Percentiles rank a stretch among this genome's conserved stretches.
Evolutionary conservation across 2,329 filamentous ascomycete species (phyloP).

Genomic region (Microcera coccophila): DNA sequence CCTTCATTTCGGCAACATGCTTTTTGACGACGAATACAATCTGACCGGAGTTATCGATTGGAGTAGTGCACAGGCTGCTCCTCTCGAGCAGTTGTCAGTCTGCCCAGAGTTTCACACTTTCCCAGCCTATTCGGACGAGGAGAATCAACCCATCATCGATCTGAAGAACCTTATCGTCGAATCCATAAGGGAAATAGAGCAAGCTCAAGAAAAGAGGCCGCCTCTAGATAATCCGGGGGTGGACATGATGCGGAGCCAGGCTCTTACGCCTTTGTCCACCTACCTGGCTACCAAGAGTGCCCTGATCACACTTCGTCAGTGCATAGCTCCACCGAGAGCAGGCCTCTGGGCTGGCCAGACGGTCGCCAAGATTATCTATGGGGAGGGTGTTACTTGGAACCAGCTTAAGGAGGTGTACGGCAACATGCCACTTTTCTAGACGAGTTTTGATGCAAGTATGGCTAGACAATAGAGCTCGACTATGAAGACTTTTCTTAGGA

Average conservation of each 20-base stretch:
- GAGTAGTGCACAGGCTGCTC: constrained; percentile 32
- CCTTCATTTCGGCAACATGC: constrained; percentile 37
- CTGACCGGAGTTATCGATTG: constrained; percentile 35
- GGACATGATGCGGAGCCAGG: background rate
- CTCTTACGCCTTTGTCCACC: constrained; percentile 16
- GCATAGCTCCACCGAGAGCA: constrained; percentile 18
- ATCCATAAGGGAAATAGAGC: constrained; percentile 13
- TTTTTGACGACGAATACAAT: constrained; percentile 40
- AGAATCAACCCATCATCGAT: constrained; percentile 22
- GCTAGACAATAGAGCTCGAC: too few species aligned
- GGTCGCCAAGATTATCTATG: constrained; percentile 20
- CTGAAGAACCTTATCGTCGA: constrained; percentile 14
- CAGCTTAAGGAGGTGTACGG: constrained; percentile 22
- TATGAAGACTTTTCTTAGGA: too few species aligned
- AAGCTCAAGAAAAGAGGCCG: background rate
- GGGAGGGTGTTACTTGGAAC: constrained; percentile 19
- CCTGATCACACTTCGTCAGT: constrained; percentile 18
- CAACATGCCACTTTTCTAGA: constrained; percentile 12
- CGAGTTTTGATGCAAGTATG: background rate
- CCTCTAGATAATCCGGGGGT: constrained; percentile 10
- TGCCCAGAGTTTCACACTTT: constrained; percentile 32
- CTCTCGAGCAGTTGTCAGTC: constrained; percentile 34
- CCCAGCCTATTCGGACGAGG: constrained; percentile 21
- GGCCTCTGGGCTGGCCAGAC: constrained; percentile 15
- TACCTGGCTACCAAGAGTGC: constrained; percentile 20